phyloP scores from a whole-genome alignment of 352 stramenopile species.

The Pythium dissotocum region DNA sequence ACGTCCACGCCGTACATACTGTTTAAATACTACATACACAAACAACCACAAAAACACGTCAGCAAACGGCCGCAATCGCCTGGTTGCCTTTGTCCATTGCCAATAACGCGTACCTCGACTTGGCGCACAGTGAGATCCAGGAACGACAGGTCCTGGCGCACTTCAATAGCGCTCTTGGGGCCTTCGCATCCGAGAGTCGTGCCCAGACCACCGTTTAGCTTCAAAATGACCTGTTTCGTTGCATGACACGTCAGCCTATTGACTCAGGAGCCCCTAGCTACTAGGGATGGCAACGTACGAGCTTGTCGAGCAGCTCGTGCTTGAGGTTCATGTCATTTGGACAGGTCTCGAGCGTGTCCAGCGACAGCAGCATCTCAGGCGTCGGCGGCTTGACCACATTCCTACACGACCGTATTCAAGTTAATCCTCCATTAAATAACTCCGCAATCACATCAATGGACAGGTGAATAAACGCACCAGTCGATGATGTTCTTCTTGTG shows the following conservation, averaged over 20 bases:
- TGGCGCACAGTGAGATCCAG: slow-evolving; percentile 99
- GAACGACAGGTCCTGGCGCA: slow-evolving; percentile 94
- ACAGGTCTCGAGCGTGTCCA: slow-evolving; percentile 81
- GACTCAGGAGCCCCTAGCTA: too few relatives aligned
- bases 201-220: slow-evolving; percentile 99
- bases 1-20: slow-evolving; percentile 94
- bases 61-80: background rate
- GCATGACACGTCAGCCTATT: too few relatives aligned
- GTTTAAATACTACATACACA: slow-evolving; percentile 75
- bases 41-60: background rate
- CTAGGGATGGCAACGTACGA: slow-evolving; percentile 47
- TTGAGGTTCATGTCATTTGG: slow-evolving; percentile 92
- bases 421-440: background rate
- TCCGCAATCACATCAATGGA: background rate
- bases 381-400: slow-evolving; percentile 78
- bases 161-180: slow-evolving; percentile 93
- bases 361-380: slow-evolving; percentile 67
- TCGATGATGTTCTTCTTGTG: slow-evolving; percentile 81
- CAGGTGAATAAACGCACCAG: slow-evolving; percentile 42
- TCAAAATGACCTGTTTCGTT: slow-evolving; percentile 89
- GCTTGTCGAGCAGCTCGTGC: slow-evolving; percentile 94
- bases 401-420: slow-evolving; percentile 32
- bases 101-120: slow-evolving; percentile 72
- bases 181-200: slow-evolving; percentile 97
- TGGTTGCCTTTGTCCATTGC: background rate